Evolutionary conservation across 2,329 filamentous ascomycete species (phyloP).

Genomic region (Colletotrichum sp.): DNA sequence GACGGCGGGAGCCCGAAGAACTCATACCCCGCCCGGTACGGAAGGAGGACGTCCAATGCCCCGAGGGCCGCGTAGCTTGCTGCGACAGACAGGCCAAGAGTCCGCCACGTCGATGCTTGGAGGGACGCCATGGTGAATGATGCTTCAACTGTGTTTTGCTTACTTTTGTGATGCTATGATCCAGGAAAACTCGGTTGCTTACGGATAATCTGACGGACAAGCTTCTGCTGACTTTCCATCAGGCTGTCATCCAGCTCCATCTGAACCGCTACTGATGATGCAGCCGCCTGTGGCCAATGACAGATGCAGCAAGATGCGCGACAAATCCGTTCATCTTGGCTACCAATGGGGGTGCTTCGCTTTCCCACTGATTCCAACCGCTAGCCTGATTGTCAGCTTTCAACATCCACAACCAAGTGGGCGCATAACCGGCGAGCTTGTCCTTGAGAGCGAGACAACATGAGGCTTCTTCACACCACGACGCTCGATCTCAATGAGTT

Average conservation of each 20-base stretch:
- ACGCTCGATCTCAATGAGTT: slow-evolving; percentile 24
- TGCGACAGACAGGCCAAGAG: slow-evolving; percentile 12
- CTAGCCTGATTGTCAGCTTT: neutral
- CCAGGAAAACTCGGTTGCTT: neutral
- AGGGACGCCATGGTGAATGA: slow-evolving; percentile 23
- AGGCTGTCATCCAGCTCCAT: neutral
- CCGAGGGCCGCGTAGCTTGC: slow-evolving; percentile 11
- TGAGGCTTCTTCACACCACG: slow-evolving; percentile 28
- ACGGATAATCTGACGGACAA: neutral
- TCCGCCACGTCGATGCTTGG: slow-evolving; percentile 24
- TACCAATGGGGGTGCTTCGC: neutral
- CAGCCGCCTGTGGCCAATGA: neutral
- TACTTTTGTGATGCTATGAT: neutral
- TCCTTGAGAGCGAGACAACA: neutral
- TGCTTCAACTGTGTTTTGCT: neutral
- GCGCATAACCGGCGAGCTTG: neutral
- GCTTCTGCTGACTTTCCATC: neutral
- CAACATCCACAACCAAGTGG: neutral
- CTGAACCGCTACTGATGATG: neutral
- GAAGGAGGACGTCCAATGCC: neutral
- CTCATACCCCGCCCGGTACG: neutral
- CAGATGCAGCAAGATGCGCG: neutral
- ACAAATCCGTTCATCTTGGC: neutral
- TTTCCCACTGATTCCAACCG: neutral
- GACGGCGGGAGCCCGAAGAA: neutral